These are phyloP conservation scores for Diddensiella transvaalensis DNA, from an alignment of 805 yeast species.

Conservation along the genomic window DNA sequence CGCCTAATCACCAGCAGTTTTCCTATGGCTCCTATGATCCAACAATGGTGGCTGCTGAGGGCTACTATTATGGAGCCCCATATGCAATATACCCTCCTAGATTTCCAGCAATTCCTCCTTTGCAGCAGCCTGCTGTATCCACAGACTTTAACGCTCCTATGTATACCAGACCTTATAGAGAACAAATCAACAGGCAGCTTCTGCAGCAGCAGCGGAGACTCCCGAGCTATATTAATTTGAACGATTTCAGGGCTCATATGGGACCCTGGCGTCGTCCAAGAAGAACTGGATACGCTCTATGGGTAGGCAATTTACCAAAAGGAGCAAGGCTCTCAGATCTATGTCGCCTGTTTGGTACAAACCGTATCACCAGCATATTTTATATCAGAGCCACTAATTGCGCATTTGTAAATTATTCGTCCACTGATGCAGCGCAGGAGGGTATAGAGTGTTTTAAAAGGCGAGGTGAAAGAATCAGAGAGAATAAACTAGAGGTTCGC, in stretches of 20 bases:
- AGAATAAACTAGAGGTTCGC: constrained; percentile 27
- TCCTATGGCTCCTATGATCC: too few relatives aligned
- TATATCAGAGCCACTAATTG: constrained; percentile 40
- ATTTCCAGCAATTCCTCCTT: too few relatives aligned
- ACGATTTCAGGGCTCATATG: constrained; percentile 24
- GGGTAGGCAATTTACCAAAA: constrained; percentile 44
- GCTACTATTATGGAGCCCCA: too few relatives aligned
- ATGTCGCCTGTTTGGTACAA: constrained; percentile 36
- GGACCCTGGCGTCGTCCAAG: constrained; percentile 41
- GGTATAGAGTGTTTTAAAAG: constrained; percentile 29
- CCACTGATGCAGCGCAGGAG: constrained; percentile 30
- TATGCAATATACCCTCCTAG: too few relatives aligned
- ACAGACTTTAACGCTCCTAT: too few relatives aligned
- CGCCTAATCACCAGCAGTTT: too few relatives aligned
- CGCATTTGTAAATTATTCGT: constrained; percentile 39
- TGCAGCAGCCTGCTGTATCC: too few relatives aligned
- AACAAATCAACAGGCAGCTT: too few relatives aligned
- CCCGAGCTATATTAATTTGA: background rate
- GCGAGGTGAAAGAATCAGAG: constrained; percentile 32
- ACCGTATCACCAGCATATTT: constrained; percentile 36
- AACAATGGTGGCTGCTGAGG: too few relatives aligned
- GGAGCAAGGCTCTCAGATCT: constrained; percentile 35
- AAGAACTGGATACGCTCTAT: constrained; percentile 40
- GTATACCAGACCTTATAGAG: too few relatives aligned
- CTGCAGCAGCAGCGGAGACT: background rate